These are phyloP conservation scores for Monilinia polystroma DNA, from an alignment of 2,329 filamentous ascomycete genomes.

Conservation along the genomic window DNA sequence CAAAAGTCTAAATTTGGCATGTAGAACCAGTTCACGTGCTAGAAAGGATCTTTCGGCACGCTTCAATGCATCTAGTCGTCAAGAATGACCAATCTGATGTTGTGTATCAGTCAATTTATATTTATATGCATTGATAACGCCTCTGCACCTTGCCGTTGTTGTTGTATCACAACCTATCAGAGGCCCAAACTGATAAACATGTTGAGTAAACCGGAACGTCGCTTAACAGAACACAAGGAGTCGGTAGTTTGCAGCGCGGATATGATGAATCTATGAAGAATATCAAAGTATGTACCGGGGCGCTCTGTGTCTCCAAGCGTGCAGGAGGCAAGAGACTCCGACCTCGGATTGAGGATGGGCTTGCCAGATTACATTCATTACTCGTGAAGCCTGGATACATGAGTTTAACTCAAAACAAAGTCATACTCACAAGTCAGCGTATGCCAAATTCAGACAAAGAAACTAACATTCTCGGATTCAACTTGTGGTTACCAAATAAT, in stretches of 20 bases:
- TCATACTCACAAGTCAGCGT: neutral
- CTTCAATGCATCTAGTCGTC: neutral
- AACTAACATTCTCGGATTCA: neutral
- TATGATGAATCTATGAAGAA: neutral
- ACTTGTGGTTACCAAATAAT: neutral
- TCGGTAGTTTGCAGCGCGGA: neutral
- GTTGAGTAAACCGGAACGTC: neutral
- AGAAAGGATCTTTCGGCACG: neutral
- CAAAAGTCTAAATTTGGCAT: neutral
- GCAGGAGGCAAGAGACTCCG: neutral
- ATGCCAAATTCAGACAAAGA: neutral
- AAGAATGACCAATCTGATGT: neutral
- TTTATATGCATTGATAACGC: neutral
- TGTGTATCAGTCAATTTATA: slow-evolving; percentile 2
- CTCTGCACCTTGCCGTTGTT: neutral
- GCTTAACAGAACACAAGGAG: neutral
- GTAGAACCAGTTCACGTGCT: neutral
- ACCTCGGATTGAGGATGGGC: neutral
- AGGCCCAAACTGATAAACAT: neutral
- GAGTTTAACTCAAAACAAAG: too few relatives aligned
- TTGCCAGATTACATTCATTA: neutral
- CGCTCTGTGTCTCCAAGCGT: neutral
- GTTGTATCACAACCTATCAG: neutral
- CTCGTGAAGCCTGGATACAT: neutral
- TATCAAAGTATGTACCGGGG: neutral